These are phyloP conservation scores for Blastobotrys malaysiensis DNA, from an alignment of 1,139 yeast species.

Conservation along the genomic window DNA sequence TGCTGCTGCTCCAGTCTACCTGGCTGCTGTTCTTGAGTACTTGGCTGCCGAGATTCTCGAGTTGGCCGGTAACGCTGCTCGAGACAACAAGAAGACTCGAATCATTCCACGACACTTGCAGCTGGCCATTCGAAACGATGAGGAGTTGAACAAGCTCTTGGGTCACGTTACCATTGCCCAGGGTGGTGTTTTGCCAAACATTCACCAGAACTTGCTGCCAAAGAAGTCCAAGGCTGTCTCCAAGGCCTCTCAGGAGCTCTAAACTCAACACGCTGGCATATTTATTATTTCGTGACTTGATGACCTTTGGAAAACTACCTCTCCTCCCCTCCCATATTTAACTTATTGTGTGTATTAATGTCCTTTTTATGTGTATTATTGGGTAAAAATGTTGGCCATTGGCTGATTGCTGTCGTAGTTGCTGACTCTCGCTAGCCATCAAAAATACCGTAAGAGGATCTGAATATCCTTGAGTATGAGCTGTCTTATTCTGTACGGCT, in stretches of 20 bases:
- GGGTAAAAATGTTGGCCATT: background rate
- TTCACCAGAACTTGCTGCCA: constrained; percentile 91
- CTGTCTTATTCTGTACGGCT: too few species aligned
- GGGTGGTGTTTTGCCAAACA: constrained; percentile 98
- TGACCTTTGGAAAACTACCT: background rate
- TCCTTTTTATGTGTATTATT: constrained; percentile 5
- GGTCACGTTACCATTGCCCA: constrained; percentile 95
- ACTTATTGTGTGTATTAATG: constrained; percentile 4
- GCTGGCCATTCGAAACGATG: constrained; percentile 97
- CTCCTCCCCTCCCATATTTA: constrained; percentile 1
- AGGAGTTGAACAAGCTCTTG: constrained; percentile 86
- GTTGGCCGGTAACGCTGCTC: constrained; percentile 98
- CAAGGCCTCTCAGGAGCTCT: constrained; percentile 36
- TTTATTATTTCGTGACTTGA: constrained; percentile 4
- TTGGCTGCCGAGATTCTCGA: constrained; percentile 96
- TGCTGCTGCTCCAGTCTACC: constrained; percentile 96
- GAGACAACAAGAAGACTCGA: constrained; percentile 97
- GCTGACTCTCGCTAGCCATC: background rate
- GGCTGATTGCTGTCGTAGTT: background rate
- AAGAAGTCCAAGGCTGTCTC: constrained; percentile 50
- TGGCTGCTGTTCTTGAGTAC: constrained; percentile 94
- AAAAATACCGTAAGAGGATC: too few species aligned
- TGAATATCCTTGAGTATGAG: too few species aligned
- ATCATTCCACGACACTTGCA: constrained; percentile 98
- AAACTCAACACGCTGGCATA: constrained; percentile 15